Base-by-base conservation (phyloP, 2,329 filamentous ascomycete species). In the Aureobasidium vineae region DNA sequence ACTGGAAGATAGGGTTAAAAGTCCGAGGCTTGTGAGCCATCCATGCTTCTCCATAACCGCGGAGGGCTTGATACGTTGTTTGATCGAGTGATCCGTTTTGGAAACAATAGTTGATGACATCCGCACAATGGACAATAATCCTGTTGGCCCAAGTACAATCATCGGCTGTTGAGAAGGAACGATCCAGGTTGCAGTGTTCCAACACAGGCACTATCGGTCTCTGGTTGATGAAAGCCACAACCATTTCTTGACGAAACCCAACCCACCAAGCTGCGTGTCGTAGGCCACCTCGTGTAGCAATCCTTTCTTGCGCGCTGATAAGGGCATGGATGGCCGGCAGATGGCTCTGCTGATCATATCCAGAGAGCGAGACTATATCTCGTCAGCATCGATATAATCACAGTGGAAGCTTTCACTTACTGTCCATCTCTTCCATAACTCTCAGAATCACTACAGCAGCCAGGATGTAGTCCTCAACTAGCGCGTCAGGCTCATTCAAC, bases 61-160 rank as follows among this genome's bases (percentile, higher is more conserved):
- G 74, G 15, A 87, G 75, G 28, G 79, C 76, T 7, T 73, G 75
- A 77, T 84, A 86, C 23, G 72, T 68, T 5, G 67, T 68, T 50
- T 65, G 68, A 66, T 76, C 69, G 71, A 72, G 69, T 26, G 75
- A 72, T 19, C 70, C 73, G 19, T 80, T 76, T 1, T 81, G 80
- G 69, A 88, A 88, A 72, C 86, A 89, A 70, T 83, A 87, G 68
- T 87, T 85, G 16, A 89, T 76, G 1, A 88, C 84, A 69, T 88
- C 85, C 19, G 86, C 85, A 64, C 85, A 86, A 70, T 86, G 84
- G 3, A 86, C 81, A 0, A 89, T 81, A 19, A 86, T 84, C 21
- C 85, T 23, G 31, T 66, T 66, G 2, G 85, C 82, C 85, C 85
- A 87, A 0, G 79, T 79, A 68, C 81, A 82, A 68, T 87, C 85